Evolutionary conservation across 768 basidiomycete genomes (phyloP).

Genomic region (Galerina sulciceps): DNA sequence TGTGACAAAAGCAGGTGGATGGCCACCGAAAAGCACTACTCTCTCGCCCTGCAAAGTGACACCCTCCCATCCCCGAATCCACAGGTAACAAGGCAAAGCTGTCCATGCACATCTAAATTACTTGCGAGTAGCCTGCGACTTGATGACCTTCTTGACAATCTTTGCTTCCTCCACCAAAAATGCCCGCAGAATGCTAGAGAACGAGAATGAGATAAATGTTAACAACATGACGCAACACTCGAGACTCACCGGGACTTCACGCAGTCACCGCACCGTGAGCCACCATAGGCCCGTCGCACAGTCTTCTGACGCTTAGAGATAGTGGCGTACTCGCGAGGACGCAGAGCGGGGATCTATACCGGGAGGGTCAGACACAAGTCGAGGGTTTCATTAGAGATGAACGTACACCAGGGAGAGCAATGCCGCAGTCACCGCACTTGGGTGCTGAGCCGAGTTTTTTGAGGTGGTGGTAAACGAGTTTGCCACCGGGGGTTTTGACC

Average conservation of each 20-base stretch:
- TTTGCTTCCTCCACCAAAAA: slow-evolving; percentile 99
- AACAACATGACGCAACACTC: not conserved
- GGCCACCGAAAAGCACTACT: no score
- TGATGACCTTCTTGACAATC: slow-evolving; percentile 99
- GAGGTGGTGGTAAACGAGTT: slow-evolving; percentile 96
- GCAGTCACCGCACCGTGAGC: slow-evolving; percentile 95
- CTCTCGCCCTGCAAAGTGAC: no score
- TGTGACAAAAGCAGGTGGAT: no score
- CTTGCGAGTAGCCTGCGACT: slow-evolving; percentile 69
- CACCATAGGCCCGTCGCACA: slow-evolving; percentile 95
- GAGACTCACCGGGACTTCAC: slow-evolving; percentile 86
- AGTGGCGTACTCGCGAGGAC: slow-evolving; percentile 93
- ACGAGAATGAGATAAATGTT: not conserved
- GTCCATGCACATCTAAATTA: slow-evolving; percentile 24
- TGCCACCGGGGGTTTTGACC: slow-evolving; percentile 98
- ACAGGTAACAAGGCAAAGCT: no score
- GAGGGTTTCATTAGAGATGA: not conserved
- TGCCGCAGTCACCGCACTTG: slow-evolving; percentile 99
- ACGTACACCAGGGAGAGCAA: slow-evolving; percentile 91
- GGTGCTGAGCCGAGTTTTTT: slow-evolving; percentile 92
- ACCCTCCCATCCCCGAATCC: no score
- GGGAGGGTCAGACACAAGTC: not conserved
- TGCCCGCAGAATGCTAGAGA: slow-evolving; percentile 87
- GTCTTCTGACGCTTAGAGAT: slow-evolving; percentile 98
- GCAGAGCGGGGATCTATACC: slow-evolving; percentile 86